A percentile compares a stretch with the other conserved stretches of the same genome.
phyloP scores from a whole-genome alignment of 2,329 filamentous ascomycete species.

The Teratosphaeria destructans region DNA sequence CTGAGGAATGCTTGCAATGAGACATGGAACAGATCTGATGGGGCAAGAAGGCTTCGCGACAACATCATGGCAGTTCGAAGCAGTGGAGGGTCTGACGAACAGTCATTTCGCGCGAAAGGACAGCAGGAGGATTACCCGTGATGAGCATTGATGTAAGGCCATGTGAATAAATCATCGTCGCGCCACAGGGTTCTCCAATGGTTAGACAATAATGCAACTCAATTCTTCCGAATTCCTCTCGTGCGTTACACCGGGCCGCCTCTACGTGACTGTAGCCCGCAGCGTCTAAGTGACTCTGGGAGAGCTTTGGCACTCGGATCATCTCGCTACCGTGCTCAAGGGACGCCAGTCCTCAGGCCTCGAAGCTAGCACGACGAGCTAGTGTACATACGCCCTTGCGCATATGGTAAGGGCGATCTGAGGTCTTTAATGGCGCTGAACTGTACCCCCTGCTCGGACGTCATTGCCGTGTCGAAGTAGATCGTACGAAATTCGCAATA shows the following conservation, averaged over 20 bases:
- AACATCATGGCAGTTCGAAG: not conserved
- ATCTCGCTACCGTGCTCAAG: not conserved
- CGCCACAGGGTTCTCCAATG: not conserved
- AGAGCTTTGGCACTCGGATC: not conserved
- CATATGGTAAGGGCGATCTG: not conserved
- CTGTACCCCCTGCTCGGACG: not conserved
- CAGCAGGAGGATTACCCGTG: no score
- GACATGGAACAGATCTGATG: not conserved
- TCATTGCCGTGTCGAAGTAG: not conserved
- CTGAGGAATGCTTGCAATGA: not conserved
- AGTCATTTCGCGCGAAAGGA: no score
- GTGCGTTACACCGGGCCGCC: not conserved
- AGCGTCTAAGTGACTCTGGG: not conserved
- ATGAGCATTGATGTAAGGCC: no score
- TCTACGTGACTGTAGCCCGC: not conserved
- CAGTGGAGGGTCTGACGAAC: no score
- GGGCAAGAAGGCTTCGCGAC: not conserved
- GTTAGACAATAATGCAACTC: not conserved
- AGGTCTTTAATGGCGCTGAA: not conserved
- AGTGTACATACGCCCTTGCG: not conserved
- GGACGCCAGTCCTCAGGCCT: not conserved
- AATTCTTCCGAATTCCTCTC: not conserved
- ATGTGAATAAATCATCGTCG: no score
- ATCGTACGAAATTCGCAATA: not conserved
- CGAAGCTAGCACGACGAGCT: not conserved